Evolutionary conservation across 2,329 filamentous ascomycete genomes (phyloP).

Genomic region (Penicillium italicum): DNA sequence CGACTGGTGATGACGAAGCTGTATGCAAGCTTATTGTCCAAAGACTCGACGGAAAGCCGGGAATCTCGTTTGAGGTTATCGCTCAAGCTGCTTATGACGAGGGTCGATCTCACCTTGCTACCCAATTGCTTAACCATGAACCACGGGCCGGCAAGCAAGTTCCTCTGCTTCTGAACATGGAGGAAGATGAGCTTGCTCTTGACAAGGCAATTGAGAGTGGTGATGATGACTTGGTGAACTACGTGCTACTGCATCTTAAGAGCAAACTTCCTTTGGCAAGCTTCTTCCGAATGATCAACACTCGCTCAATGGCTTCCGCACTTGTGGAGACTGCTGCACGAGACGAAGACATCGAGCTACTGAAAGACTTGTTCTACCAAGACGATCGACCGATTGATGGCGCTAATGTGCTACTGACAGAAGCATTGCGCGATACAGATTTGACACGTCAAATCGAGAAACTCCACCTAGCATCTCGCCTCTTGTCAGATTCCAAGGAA

Average conservation of each 20-base stretch:
- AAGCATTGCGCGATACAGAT: conserved; percentile 72
- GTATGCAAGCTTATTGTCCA: conserved; percentile 84
- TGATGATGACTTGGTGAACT: conserved; percentile 88
- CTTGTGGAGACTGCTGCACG: conserved; percentile 81
- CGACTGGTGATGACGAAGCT: conserved; percentile 78
- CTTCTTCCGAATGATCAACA: conserved; percentile 90
- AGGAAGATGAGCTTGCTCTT: conserved; percentile 88
- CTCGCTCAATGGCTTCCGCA: conserved; percentile 77
- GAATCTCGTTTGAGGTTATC: conserved; percentile 94
- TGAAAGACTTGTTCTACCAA: conserved; percentile 97
- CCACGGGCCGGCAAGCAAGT: conserved; percentile 94
- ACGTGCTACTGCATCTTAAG: conserved; percentile 81
- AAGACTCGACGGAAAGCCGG: conserved; percentile 79
- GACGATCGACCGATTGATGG: conserved; percentile 88
- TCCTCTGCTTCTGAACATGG: conserved; percentile 86
- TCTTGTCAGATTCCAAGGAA: conserved; percentile 81
- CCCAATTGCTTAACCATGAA: conserved; percentile 86
- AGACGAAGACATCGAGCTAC: conserved; percentile 72
- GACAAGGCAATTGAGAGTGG: conserved; percentile 96
- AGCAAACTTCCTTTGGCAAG: conserved; percentile 84
- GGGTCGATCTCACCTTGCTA: conserved; percentile 82
- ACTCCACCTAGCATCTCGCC: conserved; percentile 76
- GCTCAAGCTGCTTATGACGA: conserved; percentile 92
- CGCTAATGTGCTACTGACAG: conserved; percentile 78
- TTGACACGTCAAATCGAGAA: conserved; percentile 74